Percentiles rank a stretch among this genome's conserved stretches.
phyloP scores from a whole-genome alignment of 148 eudicot species.

The Gaultheria prostrata region DNA sequence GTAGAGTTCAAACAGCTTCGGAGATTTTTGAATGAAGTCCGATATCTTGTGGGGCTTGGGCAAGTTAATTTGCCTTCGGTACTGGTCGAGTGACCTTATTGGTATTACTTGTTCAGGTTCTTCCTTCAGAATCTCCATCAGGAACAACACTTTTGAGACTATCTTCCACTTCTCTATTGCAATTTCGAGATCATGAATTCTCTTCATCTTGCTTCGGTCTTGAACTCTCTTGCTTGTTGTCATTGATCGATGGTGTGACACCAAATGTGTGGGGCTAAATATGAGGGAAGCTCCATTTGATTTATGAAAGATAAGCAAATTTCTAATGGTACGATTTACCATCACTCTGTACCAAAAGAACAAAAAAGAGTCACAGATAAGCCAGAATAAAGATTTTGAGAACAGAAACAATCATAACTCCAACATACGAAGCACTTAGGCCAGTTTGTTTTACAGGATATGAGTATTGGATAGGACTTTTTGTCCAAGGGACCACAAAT shows the following conservation, averaged over 20 bases:
- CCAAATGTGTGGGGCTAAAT: neutral
- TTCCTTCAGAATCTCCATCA: slow-evolving; percentile 64
- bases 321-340: neutral
- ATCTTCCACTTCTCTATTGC: slow-evolving; percentile 75
- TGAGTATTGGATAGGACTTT: too few relatives aligned
- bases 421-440: neutral
- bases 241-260: slow-evolving; percentile 40
- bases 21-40: slow-evolving; percentile 69
- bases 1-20: slow-evolving; percentile 72
- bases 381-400: slow-evolving; percentile 4
- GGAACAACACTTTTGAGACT: slow-evolving; percentile 57
- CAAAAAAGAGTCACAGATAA: neutral
- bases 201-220: slow-evolving; percentile 75
- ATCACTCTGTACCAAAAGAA: neutral
- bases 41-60: slow-evolving; percentile 85
- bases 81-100: slow-evolving; percentile 51
- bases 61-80: slow-evolving; percentile 64
- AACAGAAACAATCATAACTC: neutral
- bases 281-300: slow-evolving; percentile 7
- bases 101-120: slow-evolving; percentile 70
- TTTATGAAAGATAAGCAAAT: neutral
- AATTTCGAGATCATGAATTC: slow-evolving; percentile 71
- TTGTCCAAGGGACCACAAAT: neutral
- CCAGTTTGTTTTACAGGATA: neutral
- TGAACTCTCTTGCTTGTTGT: slow-evolving; percentile 72